phyloP scores from a whole-genome alignment of 345 rosid genomes.

The Pugionium dolabratum region DNA sequence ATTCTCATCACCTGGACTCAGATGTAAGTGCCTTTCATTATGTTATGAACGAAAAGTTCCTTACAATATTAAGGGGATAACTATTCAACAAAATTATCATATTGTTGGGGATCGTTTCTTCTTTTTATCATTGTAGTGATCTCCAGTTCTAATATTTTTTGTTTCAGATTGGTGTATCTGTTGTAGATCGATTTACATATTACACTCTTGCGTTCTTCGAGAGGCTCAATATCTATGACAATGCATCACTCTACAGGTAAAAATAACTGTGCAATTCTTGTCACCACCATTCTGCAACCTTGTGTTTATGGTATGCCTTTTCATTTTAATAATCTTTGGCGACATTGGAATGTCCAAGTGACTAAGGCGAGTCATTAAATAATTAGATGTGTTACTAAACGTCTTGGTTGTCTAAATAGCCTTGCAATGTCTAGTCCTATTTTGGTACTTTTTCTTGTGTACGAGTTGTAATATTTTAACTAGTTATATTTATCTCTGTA shows the following conservation, averaged over 20 bases:
- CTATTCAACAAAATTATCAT: constrained; percentile 6
- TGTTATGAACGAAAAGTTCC: constrained; percentile 5
- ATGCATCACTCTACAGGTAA: constrained; percentile 92
- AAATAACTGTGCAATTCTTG: constrained; percentile 15
- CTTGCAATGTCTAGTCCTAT: background rate
- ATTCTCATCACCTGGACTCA: constrained; percentile 95
- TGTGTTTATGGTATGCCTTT: background rate
- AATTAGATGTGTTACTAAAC: constrained; percentile 4
- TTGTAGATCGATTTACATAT: constrained; percentile 93
- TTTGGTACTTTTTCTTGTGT: constrained; percentile 3
- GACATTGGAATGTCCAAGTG: constrained; percentile 4
- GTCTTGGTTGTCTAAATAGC: constrained; percentile 10
- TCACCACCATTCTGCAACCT: constrained; percentile 10
- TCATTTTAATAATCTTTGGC: background rate
- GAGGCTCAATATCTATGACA: constrained; percentile 82
- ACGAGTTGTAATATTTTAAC: background rate
- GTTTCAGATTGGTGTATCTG: constrained; percentile 89
- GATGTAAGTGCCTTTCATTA: constrained; percentile 59
- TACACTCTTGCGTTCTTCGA: constrained; percentile 95
- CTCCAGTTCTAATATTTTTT: constrained; percentile 13
- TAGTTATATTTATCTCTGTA: constrained; percentile 2
- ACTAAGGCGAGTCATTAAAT: background rate
- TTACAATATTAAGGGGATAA: background rate
- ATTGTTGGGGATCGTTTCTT: constrained; percentile 18
- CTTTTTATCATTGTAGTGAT: background rate